phyloP scores from a whole-genome alignment of 306 rosid genomes.

The Prunus padus region DNA sequence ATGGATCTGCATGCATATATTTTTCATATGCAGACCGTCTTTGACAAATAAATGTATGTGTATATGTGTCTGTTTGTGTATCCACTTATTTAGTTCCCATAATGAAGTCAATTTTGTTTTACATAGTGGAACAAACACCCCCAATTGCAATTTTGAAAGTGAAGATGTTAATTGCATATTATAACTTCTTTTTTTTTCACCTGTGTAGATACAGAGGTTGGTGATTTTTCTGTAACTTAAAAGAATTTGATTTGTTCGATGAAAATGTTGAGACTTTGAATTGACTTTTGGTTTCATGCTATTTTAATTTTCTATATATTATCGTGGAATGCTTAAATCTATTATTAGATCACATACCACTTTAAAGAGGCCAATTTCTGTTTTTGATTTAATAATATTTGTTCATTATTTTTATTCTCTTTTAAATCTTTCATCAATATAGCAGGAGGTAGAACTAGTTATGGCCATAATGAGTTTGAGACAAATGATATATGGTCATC shows the following conservation, averaged over 20 bases:
- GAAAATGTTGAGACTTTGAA: neutral
- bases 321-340: neutral
- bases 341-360: neutral
- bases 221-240: neutral
- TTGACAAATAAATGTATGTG: neutral
- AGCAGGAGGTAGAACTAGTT: slow-evolving; percentile 34
- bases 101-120: neutral
- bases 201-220: neutral
- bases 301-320: neutral
- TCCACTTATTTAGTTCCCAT: neutral
- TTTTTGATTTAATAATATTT: neutral
- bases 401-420: neutral
- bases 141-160: neutral
- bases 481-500: slow-evolving; percentile 41
- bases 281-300: neutral
- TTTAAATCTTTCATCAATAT: neutral
- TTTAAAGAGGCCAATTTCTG: neutral
- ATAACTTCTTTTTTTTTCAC: neutral
- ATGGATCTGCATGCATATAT: neutral
- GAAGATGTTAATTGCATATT: neutral
- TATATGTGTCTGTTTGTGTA: neutral
- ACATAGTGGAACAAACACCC: neutral
- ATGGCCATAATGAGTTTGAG: slow-evolving; percentile 31
- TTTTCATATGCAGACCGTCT: neutral
- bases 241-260: neutral